phyloP scores from a whole-genome alignment of 1,284 basidiomycete species.

The Schizopora paradoxa region DNA sequence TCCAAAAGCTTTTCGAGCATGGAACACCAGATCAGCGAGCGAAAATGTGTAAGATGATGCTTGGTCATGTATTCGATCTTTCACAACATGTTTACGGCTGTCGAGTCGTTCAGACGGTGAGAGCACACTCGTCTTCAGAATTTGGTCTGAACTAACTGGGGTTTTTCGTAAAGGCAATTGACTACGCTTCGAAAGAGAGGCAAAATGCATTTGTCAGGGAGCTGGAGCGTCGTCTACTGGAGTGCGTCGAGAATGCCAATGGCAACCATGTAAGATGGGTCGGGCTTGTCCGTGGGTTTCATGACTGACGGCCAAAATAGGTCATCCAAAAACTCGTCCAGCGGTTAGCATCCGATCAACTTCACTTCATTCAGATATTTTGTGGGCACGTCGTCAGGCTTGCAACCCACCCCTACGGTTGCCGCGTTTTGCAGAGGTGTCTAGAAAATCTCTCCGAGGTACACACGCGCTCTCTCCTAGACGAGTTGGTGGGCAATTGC shows the following conservation, averaged over 20 bases:
- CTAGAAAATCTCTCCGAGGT: constrained; percentile 80
- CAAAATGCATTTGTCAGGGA: constrained; percentile 75
- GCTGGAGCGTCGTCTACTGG: constrained; percentile 76
- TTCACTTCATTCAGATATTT: constrained; percentile 77
- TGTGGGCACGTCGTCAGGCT: constrained; percentile 79
- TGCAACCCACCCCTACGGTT: constrained; percentile 90
- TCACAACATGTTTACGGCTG: constrained; percentile 97
- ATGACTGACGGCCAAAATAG: constrained; percentile 30
- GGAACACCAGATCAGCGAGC: constrained; percentile 77
- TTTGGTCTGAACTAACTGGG: constrained; percentile 12
- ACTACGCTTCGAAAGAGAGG: constrained; percentile 74
- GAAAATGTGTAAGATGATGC: constrained; percentile 70
- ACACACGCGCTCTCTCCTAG: constrained; percentile 68
- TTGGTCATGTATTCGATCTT: constrained; percentile 73
- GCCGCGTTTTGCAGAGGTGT: constrained; percentile 91
- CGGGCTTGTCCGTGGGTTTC: neutral
- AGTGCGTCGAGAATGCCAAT: constrained; percentile 89
- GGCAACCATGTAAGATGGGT: constrained; percentile 80
- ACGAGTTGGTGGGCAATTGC: constrained; percentile 77
- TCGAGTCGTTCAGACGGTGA: constrained; percentile 82
- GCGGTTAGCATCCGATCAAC: constrained; percentile 69
- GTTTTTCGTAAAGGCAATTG: constrained; percentile 61
- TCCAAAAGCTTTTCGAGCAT: constrained; percentile 94
- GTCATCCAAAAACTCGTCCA: constrained; percentile 83
- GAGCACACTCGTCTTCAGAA: constrained; percentile 5